These are phyloP conservation scores for Penicillium tannophilum DNA, from an alignment of 495 filamentous ascomycete species.

Conservation along the genomic window DNA sequence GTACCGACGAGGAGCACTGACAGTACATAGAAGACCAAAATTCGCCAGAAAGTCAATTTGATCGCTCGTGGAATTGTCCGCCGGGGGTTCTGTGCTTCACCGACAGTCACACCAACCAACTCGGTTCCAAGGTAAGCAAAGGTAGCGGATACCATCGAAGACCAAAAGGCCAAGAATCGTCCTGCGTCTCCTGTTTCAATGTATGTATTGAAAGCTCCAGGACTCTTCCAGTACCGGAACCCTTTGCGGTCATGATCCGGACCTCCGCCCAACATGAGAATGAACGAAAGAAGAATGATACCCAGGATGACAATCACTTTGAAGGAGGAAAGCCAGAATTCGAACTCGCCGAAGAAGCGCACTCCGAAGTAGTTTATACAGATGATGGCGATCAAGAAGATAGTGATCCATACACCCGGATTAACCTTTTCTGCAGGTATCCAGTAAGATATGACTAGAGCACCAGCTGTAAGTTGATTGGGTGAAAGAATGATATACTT, in stretches of 20 bases:
- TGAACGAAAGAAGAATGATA: constrained; percentile 65
- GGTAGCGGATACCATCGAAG: constrained; percentile 72
- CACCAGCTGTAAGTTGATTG: constrained; percentile 79
- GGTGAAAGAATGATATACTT: constrained; percentile 76
- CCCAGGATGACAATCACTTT: constrained; percentile 75
- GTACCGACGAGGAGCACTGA: constrained; percentile 56
- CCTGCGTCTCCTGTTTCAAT: constrained; percentile 45
- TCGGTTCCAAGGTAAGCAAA: constrained; percentile 88
- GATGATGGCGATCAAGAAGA: constrained; percentile 56
- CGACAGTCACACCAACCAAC: constrained; percentile 70
- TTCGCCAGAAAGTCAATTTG: constrained; percentile 81
- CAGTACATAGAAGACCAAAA: constrained; percentile 76
- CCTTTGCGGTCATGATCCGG: constrained; percentile 70
- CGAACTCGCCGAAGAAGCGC: constrained; percentile 74
- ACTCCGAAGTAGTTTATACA: constrained; percentile 62
- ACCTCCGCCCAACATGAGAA: constrained; percentile 73
- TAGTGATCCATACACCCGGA: constrained; percentile 56
- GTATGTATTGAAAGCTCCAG: constrained; percentile 59
- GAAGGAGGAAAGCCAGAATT: constrained; percentile 78
- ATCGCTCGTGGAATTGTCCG: constrained; percentile 77
- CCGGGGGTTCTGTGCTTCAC: constrained; percentile 75
- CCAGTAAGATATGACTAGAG: constrained; percentile 80
- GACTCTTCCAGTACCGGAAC: constrained; percentile 77
- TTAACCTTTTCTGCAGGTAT: constrained; percentile 40
- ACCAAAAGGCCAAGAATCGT: constrained; percentile 76